Evolutionary conservation across 2,329 filamentous ascomycete species (phyloP), one percentile per base, ranked within the genome.

Genomic region (Fusarium agapanthi): DNA sequence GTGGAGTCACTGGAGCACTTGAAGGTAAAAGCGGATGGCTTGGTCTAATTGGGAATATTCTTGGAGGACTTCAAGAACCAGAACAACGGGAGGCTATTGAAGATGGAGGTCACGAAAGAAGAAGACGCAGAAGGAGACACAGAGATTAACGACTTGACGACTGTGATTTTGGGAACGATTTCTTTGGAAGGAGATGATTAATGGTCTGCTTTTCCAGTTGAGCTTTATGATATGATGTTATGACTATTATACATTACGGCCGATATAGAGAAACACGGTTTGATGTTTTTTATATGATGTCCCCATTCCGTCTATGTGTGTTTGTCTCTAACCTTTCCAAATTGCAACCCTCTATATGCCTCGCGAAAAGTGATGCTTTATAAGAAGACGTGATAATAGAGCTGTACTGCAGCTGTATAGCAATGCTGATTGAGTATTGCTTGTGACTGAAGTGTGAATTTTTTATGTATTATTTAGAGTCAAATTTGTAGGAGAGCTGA

Each of bases 11-110:
- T 43, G 75, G 73, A 26, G 77, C 77, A 44, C 70, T 82, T 18
- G 79, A 78, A 35, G 80, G 80, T 0, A 78, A 72, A 51, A 63
- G 71, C 32, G 77, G 79, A 34, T 82, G 79, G 80, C 71, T 80
- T 59, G 73, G 71, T 37, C 62, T 81, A 11, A 45, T 82, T 37
- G 79, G 79, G 50, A 75, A 77, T 34, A 74, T 82, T 30, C 57
- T 82, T n/a, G 77, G 77, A 9, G 76, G 75, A 30, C 32, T 76
- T 11, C 57, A 71, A 44, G 60, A 59, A 22, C 38, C 62, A n/a
- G 69, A 64, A 9, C 55, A 55, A 30, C 67, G 38, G 16, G 51
- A 56, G 18, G 61, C 45, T 37, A 70, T 73, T 50, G 69, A 72
- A n/a, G 68, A 77, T 15, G 69, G 69, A 14, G 64, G 24, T 37